Evolutionary conservation across 192 early-diverging fungal species (phyloP).

Genomic region (Linnemannia exigua): DNA sequence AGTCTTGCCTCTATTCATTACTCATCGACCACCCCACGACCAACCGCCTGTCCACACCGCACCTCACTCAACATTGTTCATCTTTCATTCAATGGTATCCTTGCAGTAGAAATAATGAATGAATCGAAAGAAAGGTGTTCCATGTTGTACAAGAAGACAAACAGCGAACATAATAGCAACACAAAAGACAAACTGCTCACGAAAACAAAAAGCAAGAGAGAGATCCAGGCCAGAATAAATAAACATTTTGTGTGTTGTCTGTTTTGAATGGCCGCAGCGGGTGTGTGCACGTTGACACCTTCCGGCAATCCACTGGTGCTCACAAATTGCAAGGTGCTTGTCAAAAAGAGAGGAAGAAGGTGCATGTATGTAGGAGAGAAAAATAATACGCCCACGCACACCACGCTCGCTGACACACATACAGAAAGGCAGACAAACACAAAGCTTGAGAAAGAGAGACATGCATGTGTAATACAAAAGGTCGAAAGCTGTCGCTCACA

Average conservation of each 20-base stretch:
- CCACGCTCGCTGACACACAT: background rate
- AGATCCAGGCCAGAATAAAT: slow-evolving; percentile 3
- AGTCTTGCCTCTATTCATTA: too few relatives aligned
- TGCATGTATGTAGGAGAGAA: too few relatives aligned
- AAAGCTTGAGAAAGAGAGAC: background rate
- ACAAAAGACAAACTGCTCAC: background rate
- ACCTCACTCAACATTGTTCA: too few relatives aligned
- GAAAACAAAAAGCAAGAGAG: background rate
- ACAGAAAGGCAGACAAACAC: background rate
- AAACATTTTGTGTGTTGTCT: background rate
- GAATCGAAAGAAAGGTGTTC: background rate
- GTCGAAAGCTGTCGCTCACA: background rate
- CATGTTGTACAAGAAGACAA: background rate
- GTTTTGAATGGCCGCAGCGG: slow-evolving; percentile 4
- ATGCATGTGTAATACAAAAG: background rate
- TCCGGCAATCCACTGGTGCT: background rate
- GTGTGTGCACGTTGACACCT: background rate
- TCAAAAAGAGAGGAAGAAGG: too few relatives aligned
- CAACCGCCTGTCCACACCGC: background rate
- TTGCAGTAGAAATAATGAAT: background rate
- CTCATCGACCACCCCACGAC: background rate
- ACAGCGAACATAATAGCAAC: background rate
- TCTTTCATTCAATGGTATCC: background rate
- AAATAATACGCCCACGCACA: background rate
- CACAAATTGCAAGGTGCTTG: too few relatives aligned